A percentile compares a stretch with the other conserved stretches of the same genome.
phyloP scores from a whole-genome alignment of 371 early-diverging fungal species.

The Lichtheimia ramosa region DNA sequence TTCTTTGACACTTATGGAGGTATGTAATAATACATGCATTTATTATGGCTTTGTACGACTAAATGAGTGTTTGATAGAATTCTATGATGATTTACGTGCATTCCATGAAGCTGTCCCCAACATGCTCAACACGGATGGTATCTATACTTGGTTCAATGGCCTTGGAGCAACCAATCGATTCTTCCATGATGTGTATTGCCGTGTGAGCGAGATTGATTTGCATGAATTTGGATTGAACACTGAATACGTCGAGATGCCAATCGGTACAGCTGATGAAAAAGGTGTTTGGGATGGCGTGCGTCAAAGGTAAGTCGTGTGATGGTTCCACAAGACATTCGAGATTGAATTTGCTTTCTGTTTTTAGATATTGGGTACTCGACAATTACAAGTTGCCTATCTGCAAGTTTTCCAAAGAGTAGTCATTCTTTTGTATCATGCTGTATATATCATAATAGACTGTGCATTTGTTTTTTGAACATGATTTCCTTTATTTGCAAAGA shows the following conservation, averaged over 20 bases:
- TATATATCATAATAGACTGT: slow-evolving; percentile 7
- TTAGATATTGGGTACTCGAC: slow-evolving; percentile 75
- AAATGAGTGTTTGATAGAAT: slow-evolving; percentile 50
- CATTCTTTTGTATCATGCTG: background rate
- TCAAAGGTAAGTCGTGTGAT: slow-evolving; percentile 55
- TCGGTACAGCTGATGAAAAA: slow-evolving; percentile 75
- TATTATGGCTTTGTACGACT: background rate
- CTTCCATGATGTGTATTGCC: slow-evolving; percentile 94
- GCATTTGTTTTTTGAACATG: background rate
- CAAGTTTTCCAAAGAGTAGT: slow-evolving; percentile 32
- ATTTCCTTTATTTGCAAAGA: background rate
- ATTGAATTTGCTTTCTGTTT: slow-evolving; percentile 75
- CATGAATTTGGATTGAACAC: slow-evolving; percentile 75
- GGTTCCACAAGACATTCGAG: slow-evolving; percentile 71
- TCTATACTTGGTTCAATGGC: slow-evolving; percentile 95
- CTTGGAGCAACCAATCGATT: slow-evolving; percentile 90
- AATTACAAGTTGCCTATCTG: slow-evolving; percentile 80
- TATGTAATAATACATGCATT: slow-evolving; percentile 1
- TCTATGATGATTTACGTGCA: slow-evolving; percentile 84
- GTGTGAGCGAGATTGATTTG: slow-evolving; percentile 82
- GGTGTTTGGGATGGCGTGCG: slow-evolving; percentile 86
- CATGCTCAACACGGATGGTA: slow-evolving; percentile 72
- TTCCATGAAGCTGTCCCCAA: slow-evolving; percentile 87
- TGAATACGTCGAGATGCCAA: slow-evolving; percentile 69
- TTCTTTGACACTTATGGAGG: slow-evolving; percentile 93